Evolutionary conservation across 2,329 filamentous ascomycete species (phyloP).

Genomic region (Penicillium sp.): DNA sequence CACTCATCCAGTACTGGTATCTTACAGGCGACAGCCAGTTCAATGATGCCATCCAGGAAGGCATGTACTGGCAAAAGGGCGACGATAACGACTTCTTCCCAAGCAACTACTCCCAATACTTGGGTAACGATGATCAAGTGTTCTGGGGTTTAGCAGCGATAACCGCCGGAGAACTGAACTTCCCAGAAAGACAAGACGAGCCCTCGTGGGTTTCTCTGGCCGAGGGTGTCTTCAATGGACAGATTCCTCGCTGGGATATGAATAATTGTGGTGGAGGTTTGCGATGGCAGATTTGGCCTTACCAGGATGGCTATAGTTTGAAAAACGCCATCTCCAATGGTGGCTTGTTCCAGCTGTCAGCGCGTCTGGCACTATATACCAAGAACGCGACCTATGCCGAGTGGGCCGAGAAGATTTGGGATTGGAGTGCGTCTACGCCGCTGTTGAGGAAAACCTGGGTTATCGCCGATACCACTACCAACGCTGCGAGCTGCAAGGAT

Average conservation of each 20-base stretch:
- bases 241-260: conserved; percentile 66
- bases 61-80: conserved; percentile 29
- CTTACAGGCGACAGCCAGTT: conserved; percentile 62
- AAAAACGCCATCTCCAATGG: conserved; percentile 78
- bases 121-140: conserved; percentile 62
- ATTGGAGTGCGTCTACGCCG: conserved; percentile 56
- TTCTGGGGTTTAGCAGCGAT: conserved; percentile 67
- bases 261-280: conserved; percentile 65
- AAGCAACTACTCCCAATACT: conserved; percentile 28
- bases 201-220: conserved; percentile 52
- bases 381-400: conserved; percentile 62
- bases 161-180: conserved; percentile 62
- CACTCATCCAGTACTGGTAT: conserved; percentile 67
- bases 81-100: conserved; percentile 31
- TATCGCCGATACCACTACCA: conserved; percentile 62
- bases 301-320: conserved; percentile 74
- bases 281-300: conserved; percentile 74
- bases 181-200: conserved; percentile 53
- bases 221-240: conserved; percentile 67
- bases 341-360: conserved; percentile 73
- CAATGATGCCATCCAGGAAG: conserved; percentile 53
- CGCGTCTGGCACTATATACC: conserved; percentile 65
- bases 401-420: conserved; percentile 59
- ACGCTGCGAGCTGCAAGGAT: conserved; percentile 57
- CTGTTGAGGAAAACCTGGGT: conserved; percentile 60